Conservation (phyloP, 2,329 filamentous ascomycete genomes). For the Mycocentrospora acerina region DNA sequence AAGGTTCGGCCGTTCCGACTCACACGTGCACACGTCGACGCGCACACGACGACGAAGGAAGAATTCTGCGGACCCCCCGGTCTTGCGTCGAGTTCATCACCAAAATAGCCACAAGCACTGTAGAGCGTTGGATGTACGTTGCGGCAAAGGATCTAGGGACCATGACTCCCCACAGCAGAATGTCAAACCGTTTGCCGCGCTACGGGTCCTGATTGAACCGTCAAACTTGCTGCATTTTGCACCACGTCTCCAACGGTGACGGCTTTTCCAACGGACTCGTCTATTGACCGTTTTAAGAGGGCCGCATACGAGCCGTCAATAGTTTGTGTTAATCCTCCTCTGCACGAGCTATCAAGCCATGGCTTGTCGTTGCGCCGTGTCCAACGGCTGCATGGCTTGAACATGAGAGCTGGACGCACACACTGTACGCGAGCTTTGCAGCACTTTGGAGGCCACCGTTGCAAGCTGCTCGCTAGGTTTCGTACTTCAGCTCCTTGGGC, state of each 20-base stretch:
- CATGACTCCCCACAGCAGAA: conserved; percentile 35
- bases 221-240: conserved; percentile 15
- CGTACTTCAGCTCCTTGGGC: conserved; percentile 26
- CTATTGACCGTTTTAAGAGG: conserved; percentile 21
- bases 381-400: conserved; percentile 13
- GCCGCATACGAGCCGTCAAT: conserved; percentile 27
- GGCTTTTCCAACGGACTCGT: conserved; percentile 21
- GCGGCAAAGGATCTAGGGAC: conserved; percentile 23
- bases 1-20: no score
- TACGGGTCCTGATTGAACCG: conserved; percentile 33
- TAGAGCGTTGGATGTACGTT: background rate
- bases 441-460: conserved; percentile 9
- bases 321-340: conserved; percentile 17
- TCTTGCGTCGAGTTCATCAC: conserved; percentile 14
- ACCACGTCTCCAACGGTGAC: conserved; percentile 14
- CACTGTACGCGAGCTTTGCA: conserved; percentile 14
- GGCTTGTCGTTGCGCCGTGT: conserved; percentile 17
- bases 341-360: conserved; percentile 11
- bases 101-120: background rate
- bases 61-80: background rate
- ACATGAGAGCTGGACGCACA: conserved; percentile 18
- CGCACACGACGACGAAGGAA: no score
- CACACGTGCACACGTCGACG: no score
- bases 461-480: conserved; percentile 21
- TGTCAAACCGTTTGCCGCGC: conserved; percentile 21